A percentile compares a stretch with the other conserved stretches of the same genome.
Evolutionary conservation across 805 yeast genomes (phyloP).

Genomic region (Candida boidinii): DNA sequence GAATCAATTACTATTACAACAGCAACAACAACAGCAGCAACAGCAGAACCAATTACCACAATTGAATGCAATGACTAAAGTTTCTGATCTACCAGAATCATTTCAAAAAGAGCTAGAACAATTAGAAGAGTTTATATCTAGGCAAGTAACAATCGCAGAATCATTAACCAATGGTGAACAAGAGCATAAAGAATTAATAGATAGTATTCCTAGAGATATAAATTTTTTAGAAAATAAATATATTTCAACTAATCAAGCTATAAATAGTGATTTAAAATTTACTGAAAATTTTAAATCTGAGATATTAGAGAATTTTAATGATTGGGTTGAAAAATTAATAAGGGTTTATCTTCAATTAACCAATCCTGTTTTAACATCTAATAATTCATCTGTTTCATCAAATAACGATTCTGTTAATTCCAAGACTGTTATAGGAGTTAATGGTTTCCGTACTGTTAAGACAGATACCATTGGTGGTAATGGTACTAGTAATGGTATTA

Average conservation of each 20-base stretch:
- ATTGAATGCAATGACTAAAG: constrained; percentile 66
- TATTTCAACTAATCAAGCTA: constrained; percentile 57
- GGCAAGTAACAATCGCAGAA: constrained; percentile 66
- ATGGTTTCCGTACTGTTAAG: constrained; percentile 18
- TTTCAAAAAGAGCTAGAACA: constrained; percentile 61
- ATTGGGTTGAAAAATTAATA: constrained; percentile 29
- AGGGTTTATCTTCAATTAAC: constrained; percentile 27
- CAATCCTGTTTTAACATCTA: constrained; percentile 19
- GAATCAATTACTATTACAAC: constrained; percentile 12
- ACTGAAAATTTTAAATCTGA: constrained; percentile 34
- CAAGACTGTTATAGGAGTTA: constrained; percentile 21
- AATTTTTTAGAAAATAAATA: constrained; percentile 53
- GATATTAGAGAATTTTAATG: constrained; percentile 26
- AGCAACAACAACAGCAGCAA: constrained; percentile 29
- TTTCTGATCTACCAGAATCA: constrained; percentile 66
- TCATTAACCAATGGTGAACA: constrained; percentile 50
- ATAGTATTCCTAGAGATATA: constrained; percentile 67
- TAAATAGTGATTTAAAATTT: constrained; percentile 38
- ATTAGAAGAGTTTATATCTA: constrained; percentile 62
- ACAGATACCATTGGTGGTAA: no score
- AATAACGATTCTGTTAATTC: constrained; percentile 1
- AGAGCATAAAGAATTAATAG: constrained; percentile 57
- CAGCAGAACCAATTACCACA: constrained; percentile 36
- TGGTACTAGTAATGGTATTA: no score
- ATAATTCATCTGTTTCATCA: background rate